Conservation (phyloP, 2,329 filamentous ascomycete genomes). For the Colletotrichum coccodes region DNA sequence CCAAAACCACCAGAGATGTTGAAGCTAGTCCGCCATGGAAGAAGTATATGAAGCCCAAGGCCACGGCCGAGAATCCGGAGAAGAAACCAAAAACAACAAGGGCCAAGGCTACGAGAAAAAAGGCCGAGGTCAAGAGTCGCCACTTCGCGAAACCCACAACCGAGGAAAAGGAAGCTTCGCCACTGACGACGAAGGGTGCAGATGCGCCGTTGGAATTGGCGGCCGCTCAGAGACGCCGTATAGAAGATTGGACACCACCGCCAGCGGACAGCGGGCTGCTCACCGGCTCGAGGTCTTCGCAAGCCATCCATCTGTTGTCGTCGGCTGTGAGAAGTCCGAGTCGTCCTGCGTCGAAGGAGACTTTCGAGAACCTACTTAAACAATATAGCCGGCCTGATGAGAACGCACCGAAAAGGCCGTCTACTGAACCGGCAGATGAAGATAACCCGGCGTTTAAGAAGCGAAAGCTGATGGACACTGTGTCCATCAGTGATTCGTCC, state of each 20-base stretch:
- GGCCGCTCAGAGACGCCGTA: slow-evolving; percentile 63
- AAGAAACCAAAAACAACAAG: slow-evolving; percentile 30
- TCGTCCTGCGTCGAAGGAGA: slow-evolving; percentile 36
- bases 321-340: slow-evolving; percentile 33
- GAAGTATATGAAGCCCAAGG: slow-evolving; percentile 41
- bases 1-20: neutral
- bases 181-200: neutral
- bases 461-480: slow-evolving; percentile 65
- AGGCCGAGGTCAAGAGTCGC: slow-evolving; percentile 44
- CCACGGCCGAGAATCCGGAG: slow-evolving; percentile 7
- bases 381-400: slow-evolving; percentile 50
- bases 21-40: slow-evolving; percentile 43
- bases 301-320: slow-evolving; percentile 43
- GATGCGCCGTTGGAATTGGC: slow-evolving; percentile 52
- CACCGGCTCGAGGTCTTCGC: slow-evolving; percentile 44
- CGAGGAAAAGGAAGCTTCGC: neutral
- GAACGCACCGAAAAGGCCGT: slow-evolving; percentile 16
- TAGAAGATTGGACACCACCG: slow-evolving; percentile 77
- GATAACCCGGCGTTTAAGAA: slow-evolving; percentile 56
- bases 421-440: slow-evolving; percentile 35
- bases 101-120: slow-evolving; percentile 38
- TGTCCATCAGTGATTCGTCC: slow-evolving; percentile 47
- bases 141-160: slow-evolving; percentile 42
- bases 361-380: slow-evolving; percentile 57
- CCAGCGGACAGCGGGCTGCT: slow-evolving; percentile 48